A percentile compares a stretch with the other conserved stretches of the same genome.
These are phyloP conservation scores for Primulina huaijiensis DNA, from an alignment of 257 asterid species.

Conservation along the genomic window DNA sequence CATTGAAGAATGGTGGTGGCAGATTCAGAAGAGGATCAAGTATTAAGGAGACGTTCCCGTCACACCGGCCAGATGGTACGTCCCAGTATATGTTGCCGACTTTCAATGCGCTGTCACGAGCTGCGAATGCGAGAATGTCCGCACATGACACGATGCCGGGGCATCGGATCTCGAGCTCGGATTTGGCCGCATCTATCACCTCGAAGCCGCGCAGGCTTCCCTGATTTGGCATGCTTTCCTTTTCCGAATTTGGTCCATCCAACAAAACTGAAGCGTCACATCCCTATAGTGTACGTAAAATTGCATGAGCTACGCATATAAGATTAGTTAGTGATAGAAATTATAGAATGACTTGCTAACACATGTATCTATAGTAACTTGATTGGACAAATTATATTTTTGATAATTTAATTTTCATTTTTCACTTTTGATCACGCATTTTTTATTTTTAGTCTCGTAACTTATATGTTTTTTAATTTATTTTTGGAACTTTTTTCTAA, in stretches of 20 bases:
- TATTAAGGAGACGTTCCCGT: constrained; percentile 39
- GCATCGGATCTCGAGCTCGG: constrained; percentile 45
- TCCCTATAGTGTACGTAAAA: constrained; percentile 31
- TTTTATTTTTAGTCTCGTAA: too few relatives aligned
- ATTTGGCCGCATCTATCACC: constrained; percentile 55
- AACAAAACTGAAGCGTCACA: constrained; percentile 56
- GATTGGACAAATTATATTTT: too few relatives aligned
- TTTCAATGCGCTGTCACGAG: constrained; percentile 50
- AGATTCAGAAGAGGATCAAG: constrained; percentile 36
- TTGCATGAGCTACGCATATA: background rate
- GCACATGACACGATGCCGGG: constrained; percentile 54
- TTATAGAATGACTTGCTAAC: background rate
- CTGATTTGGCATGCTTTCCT: constrained; percentile 40
- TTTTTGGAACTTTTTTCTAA: too few relatives aligned
- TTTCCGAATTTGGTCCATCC: constrained; percentile 42
- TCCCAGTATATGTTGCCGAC: constrained; percentile 39
- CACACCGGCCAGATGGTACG: constrained; percentile 60
- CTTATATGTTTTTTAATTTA: too few relatives aligned
- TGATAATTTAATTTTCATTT: too few relatives aligned
- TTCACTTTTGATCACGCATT: too few relatives aligned
- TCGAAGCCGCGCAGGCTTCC: constrained; percentile 58
- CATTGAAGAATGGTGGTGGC: constrained; percentile 52
- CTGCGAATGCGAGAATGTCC: constrained; percentile 63
- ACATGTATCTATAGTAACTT: background rate
- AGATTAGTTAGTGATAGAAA: background rate